Evolutionary conservation across 768 basidiomycete species (phyloP).

Genomic region (Serendipita sp.): DNA sequence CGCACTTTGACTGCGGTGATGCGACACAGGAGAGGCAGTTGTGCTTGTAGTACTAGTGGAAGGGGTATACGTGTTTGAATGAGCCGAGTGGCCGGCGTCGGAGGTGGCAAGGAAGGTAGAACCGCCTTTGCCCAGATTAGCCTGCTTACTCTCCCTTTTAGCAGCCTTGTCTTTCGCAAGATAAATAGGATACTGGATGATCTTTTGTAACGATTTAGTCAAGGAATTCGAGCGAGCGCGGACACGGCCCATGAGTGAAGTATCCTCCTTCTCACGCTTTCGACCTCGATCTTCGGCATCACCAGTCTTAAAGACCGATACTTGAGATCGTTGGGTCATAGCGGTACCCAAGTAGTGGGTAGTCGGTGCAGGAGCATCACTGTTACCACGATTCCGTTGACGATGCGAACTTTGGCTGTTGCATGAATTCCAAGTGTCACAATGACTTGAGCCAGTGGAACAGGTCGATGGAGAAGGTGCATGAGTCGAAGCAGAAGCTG

Average conservation of each 20-base stretch:
- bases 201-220: neutral
- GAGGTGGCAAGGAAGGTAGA: neutral
- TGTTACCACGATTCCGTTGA: neutral
- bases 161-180: conserved; percentile 1
- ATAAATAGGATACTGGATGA: neutral
- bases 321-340: neutral
- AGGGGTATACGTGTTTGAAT: neutral
- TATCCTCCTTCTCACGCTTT: neutral
- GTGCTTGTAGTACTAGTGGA: neutral
- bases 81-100: neutral
- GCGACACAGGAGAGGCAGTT: neutral
- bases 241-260: neutral
- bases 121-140: neutral
- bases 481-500: neutral
- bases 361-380: neutral
- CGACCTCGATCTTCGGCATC: neutral
- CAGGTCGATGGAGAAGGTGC: neutral
- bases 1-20: neutral
- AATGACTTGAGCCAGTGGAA: neutral
- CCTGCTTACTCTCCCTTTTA: neutral
- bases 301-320: neutral
- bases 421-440: neutral
- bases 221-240: neutral
- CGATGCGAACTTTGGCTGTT: neutral
- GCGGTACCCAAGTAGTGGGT: neutral